Conservation (phyloP, 2,329 filamentous ascomycete genomes). For the Apiospora sp. region DNA sequence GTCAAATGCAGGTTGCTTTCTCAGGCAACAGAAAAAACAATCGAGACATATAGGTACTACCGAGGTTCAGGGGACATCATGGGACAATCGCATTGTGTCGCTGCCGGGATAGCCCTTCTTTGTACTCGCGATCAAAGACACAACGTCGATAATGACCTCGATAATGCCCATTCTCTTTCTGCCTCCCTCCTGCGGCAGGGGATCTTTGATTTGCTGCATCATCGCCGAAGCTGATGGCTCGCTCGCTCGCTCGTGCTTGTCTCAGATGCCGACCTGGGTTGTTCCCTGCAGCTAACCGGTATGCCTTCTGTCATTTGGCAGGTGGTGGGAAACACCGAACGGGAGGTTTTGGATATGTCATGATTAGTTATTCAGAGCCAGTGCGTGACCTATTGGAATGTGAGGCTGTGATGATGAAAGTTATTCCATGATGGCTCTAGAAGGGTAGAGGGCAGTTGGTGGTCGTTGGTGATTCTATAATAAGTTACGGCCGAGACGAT, state of each 20-base stretch:
- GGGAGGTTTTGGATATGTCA: neutral
- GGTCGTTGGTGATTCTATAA: neutral
- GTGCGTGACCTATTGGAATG: neutral
- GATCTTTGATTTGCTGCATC: slow-evolving; percentile 21
- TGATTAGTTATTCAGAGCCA: neutral
- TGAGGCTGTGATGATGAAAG: too few relatives aligned
- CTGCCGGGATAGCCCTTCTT: neutral
- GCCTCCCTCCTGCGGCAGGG: neutral
- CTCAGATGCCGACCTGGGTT: neutral
- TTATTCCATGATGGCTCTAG: neutral
- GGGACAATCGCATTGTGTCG: neutral
- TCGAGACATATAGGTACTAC: slow-evolving; percentile 8
- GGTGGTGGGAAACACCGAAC: neutral
- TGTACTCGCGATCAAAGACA: neutral
- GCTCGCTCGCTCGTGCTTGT: neutral
- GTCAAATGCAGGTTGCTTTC: neutral
- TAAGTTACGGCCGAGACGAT: slow-evolving; percentile 19
- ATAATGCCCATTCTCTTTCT: neutral
- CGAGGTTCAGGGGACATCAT: neutral
- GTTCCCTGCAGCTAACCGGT: slow-evolving; percentile 4
- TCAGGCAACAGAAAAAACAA: neutral
- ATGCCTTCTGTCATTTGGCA: neutral
- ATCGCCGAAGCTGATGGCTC: slow-evolving; percentile 17
- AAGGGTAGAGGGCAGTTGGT: neutral
- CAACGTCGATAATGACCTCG: neutral